phyloP scores from a whole-genome alignment of 2,329 filamentous ascomycete species.

The Diaporthe sp. region DNA sequence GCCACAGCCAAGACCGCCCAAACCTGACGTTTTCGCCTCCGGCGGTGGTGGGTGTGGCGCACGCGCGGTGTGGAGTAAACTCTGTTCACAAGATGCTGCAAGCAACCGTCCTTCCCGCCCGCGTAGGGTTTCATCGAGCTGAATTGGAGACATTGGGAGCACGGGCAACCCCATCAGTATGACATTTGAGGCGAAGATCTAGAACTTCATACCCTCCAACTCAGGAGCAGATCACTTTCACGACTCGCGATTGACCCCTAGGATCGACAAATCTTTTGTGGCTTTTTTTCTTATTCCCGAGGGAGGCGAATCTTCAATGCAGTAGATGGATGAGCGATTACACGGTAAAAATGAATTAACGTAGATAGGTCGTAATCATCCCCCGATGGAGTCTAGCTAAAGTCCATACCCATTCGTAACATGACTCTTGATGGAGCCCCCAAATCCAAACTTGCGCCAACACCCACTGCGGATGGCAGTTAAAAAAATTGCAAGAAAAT shows the following conservation, averaged over 20 bases:
- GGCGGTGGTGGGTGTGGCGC: constrained; percentile 10
- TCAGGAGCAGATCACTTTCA: constrained; percentile 9
- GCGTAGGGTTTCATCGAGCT: constrained; percentile 15
- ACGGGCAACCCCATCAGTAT: constrained; percentile 3
- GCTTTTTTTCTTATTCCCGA: constrained; percentile 6
- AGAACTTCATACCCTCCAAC: constrained; percentile 23
- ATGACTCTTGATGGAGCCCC: constrained; percentile 25
- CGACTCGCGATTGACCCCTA: constrained; percentile 5
- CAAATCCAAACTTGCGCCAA: constrained; percentile 14
- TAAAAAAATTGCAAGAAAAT: background rate
- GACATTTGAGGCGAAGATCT: constrained; percentile 31
- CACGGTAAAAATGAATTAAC: constrained; percentile 27
- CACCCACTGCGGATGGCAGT: constrained; percentile 2
- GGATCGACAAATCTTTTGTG: background rate
- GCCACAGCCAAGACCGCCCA: constrained; percentile 16
- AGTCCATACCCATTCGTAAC: constrained; percentile 5
- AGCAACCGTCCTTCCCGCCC: constrained; percentile 27
- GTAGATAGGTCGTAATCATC: constrained; percentile 24
- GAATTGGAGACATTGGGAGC: background rate
- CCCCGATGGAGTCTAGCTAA: constrained; percentile 6
- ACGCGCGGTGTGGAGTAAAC: constrained; percentile 29
- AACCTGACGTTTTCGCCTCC: constrained; percentile 5
- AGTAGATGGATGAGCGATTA: background rate
- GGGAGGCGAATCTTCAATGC: constrained; percentile 9
- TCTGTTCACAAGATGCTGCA: constrained; percentile 39